Base-by-base conservation (phyloP, 1,139 yeast genomes). In the Candida mesenterica region DNA sequence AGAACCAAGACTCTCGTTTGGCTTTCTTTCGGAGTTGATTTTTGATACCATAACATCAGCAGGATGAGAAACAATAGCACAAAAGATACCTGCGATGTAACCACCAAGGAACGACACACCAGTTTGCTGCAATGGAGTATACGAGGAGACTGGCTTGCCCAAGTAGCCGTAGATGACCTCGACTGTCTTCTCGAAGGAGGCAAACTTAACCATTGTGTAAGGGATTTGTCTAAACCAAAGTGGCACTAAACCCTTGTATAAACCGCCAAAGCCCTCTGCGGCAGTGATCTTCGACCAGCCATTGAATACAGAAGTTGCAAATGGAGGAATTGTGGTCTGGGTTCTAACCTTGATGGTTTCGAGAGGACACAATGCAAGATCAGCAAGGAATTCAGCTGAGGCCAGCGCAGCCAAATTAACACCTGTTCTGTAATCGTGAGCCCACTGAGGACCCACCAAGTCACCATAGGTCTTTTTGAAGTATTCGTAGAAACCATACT, bases 41-140 rank as follows among this genome's bases (percentile, higher is more conserved):
- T 89, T 86, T 37, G 96, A 86, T 25, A 90, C 97, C 95, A 90
- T 82, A 30, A 89, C 96, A 64, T 90, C 97, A 27, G 97, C 97
- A 29, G 97, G 97, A 62, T 90, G 97, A 16, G 96, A 89, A 14
- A 88, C 94, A 37, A 84, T 66, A 16, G 97, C 97, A 72, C 97
- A 89, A 68, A 88, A 79, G 41, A 90, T 82, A 79, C 97, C 97
- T 19, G 97, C 97, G 60, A 89, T 78, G 68, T 89, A 89, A 62
- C 97, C 97, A 62, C 95, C 96, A 38, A 80, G 71, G 69, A 90
- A 90, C 19, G 96, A 86, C 31, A 90, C 95, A 41, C 96, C 95
- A 24, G 96, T 90, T 66, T 90, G 96, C 57, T 84, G 83, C 35
- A 76, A 44, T 24, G 75, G 58, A 36, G 68, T 59, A 57, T 62